These are phyloP conservation scores for Tolypocladium tundrense DNA, from an alignment of 2,329 filamentous ascomycete species.

Conservation along the genomic window DNA sequence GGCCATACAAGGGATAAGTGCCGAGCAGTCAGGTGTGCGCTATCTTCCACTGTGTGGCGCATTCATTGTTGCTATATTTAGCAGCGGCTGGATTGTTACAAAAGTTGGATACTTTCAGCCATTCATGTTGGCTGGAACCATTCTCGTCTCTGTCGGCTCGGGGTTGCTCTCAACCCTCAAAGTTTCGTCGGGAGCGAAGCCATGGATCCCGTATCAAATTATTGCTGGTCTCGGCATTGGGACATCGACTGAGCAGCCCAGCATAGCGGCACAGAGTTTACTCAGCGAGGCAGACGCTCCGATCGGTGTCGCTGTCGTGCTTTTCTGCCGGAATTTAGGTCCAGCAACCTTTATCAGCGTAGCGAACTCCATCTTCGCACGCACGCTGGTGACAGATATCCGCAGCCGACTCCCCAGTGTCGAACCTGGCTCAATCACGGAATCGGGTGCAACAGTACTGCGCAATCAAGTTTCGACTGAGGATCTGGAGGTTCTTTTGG, in stretches of 20 bases:
- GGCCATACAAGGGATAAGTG: neutral
- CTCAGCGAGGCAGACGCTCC: neutral
- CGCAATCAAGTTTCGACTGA: neutral
- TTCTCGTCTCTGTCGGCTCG: neutral
- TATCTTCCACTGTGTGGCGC: neutral
- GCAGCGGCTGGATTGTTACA: slow-evolving; percentile 1
- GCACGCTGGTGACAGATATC: neutral
- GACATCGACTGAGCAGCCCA: neutral
- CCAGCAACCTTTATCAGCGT: neutral
- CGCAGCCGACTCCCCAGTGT: neutral
- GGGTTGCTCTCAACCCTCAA: neutral
- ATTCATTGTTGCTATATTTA: neutral
- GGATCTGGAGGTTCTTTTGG: neutral
- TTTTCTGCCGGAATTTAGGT: neutral
- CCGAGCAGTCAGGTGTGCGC: neutral
- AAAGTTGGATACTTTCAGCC: neutral
- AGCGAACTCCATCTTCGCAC: neutral
- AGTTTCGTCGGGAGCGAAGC: neutral
- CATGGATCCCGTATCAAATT: neutral
- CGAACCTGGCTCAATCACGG: neutral
- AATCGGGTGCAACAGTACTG: neutral
- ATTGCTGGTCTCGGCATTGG: neutral
- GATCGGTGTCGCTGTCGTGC: neutral
- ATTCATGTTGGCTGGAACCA: neutral
- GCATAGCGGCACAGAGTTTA: neutral